phyloP scores from a whole-genome alignment of 805 yeast genomes.

The Candida patagonica region DNA sequence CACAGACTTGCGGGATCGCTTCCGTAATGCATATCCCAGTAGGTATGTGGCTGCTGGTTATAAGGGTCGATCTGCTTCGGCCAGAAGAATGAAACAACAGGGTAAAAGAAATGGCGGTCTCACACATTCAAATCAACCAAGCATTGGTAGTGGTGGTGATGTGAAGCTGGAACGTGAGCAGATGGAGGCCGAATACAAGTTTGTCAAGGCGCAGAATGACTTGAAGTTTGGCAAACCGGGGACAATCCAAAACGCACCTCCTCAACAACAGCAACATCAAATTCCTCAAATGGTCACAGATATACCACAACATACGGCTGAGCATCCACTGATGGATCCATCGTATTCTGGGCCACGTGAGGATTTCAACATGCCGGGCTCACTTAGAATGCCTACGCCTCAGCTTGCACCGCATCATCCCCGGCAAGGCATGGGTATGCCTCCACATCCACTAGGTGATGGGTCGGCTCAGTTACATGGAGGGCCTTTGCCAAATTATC shows the following conservation, averaged over 20 bases:
- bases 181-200: slow-evolving; percentile 3
- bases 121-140: background rate
- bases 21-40: slow-evolving; percentile 38
- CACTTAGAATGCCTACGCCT: no score
- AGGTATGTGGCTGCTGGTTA: slow-evolving; percentile 36
- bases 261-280: background rate
- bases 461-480: no score
- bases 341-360: no score
- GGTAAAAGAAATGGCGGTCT: slow-evolving; percentile 2
- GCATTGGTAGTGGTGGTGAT: background rate
- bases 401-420: no score
- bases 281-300: background rate
- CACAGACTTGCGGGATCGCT: slow-evolving; percentile 36
- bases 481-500: no score
- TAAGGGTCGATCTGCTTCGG: slow-evolving; percentile 27
- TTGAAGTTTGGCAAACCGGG: background rate
- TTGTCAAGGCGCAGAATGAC: slow-evolving; percentile 1
- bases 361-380: no score
- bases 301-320: background rate
- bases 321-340: background rate
- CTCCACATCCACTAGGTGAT: no score
- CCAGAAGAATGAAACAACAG: slow-evolving; percentile 2
- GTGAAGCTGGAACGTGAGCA: background rate
- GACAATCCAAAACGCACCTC: background rate
- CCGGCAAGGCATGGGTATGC: no score